Evolutionary conservation across 2,329 filamentous ascomycete species (phyloP), one percentile per base, ranked within the genome.

Genomic region (Aspergillus terreus): DNA sequence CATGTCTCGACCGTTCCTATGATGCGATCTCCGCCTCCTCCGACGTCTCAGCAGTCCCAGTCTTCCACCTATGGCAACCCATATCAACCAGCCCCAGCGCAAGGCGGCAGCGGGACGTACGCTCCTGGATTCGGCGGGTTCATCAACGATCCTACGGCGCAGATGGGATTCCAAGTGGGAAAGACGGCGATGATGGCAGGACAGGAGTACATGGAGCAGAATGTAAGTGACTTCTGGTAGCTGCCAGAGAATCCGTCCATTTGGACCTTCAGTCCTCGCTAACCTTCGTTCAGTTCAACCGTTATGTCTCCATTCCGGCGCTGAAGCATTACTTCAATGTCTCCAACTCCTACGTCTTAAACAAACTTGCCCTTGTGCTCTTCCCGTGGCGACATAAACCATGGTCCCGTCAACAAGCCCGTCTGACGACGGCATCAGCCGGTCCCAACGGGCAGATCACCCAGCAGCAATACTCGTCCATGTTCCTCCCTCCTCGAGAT

Each of bases 271-370:
- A 17, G 35, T n/a, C 11, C 15, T n/a, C 3, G 25, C 38, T 48
- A 43, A 48, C 27, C 7, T 17, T 36, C 4, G 7, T 38, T 38
- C 53, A 88, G 86, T 77, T 89, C 63, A 87, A 86, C 63, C 83
- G 85, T 71, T 96, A 92, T 75, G 86, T 99, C 73, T 96, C 92
- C 66, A 88, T 97, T 62, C 87, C 88, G 12, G 90, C 90, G 15
- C 81, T 99, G 42, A 99, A 99, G 74, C 94, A 96, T 76, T 99
- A 97, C 81, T 99, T 99, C 78, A 96, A 97, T 75, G 94, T 99
- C 58, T 95, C 92, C 60, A 99, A 99, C 79, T 88, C 84, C 53
- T 99, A 99, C 74, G 94, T 99, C 68, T 80, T 95, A 68, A 90
- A 87, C 75, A 99, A 99, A 75, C 81, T 99, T 53, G 84, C 87